Conservation (phyloP, 2,329 filamentous ascomycete genomes). For the Colletotrichum acutatum region DNA sequence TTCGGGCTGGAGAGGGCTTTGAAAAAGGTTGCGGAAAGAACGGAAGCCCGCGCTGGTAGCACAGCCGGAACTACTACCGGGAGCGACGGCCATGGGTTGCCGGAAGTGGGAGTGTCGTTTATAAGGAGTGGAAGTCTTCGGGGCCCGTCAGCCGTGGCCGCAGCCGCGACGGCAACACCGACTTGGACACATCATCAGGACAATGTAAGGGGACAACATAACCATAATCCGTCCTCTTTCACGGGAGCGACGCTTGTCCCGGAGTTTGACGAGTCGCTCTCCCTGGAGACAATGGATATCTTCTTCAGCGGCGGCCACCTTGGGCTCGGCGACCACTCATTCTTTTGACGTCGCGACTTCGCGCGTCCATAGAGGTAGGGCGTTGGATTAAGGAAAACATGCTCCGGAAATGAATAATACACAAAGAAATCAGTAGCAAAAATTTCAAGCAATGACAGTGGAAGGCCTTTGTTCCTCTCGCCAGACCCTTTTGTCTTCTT, state of each 20-base stretch:
- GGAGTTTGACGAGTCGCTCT: constrained; percentile 23
- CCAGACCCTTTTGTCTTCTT: no score
- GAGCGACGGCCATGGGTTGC: background rate
- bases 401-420: background rate
- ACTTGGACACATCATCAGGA: constrained; percentile 11
- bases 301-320: constrained; percentile 33
- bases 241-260: constrained; percentile 16
- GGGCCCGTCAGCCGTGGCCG: background rate
- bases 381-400: background rate
- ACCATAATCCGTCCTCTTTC: constrained; percentile 12
- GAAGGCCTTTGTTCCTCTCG: no score
- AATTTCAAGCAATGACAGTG: no score
- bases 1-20: constrained; percentile 30
- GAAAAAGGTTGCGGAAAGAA: constrained; percentile 26
- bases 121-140: background rate
- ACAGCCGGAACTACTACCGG: background rate
- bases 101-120: background rate
- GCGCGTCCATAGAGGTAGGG: background rate
- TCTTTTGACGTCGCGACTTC: constrained; percentile 19
- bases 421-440: background rate
- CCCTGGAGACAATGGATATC: constrained; percentile 30
- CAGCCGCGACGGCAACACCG: background rate
- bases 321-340: constrained; percentile 31
- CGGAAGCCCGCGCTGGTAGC: background rate
- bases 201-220: background rate